Evolutionary conservation across 2,329 filamentous ascomycete genomes (phyloP), one percentile per base, ranked within the genome.

Genomic region (Colletotrichum sp.): DNA sequence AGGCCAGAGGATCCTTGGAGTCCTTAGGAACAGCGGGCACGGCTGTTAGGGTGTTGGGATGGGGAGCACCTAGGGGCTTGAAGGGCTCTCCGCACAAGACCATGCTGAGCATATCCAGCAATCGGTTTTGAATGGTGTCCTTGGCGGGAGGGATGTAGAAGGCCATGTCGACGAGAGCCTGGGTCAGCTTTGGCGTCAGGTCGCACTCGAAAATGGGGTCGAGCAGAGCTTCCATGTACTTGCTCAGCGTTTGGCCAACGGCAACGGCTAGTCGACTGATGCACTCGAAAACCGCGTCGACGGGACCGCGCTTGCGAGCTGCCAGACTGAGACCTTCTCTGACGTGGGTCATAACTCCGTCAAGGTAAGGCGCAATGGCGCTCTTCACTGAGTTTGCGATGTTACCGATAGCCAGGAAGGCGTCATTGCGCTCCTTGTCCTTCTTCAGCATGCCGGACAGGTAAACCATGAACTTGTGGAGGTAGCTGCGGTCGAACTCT

Each of bases 121-220:
- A 88, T 80, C 97, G 94, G 81, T 98, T 96, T 82, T 99, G 97
- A 55, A 99, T 99, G 8, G 93, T 96, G 3, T 94, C 91, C 82
- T 98, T 97, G 73, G 98, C 95, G 0, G 98, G 96, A 1, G 96
- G 97, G 63, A 99, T 98, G 83, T 99, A 99, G 82, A 99, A 98
- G 32, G 97, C 97, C 95, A 99, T 98, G 82, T 99, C 98, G 26
- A 99, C 96, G 70, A 99, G 89, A 4, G 98, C 98, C 83, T 99
- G 96, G 0, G 96, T 98, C 28, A 99, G 90, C 79, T 98, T 97
- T 72, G 96, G 95, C 49, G 96, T 98, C 69, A 99, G 89, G 65
- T 98, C 97, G 83, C 97, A 99, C 18, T 95, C 96, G 85, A 99
- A 99, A 75, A 99, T 98, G 13, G 98, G 96, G 80, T 98, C 96